Evolutionary conservation across 768 basidiomycete genomes (phyloP), one percentile per base, ranked within the genome.

Genomic region (Panellus pusillus): DNA sequence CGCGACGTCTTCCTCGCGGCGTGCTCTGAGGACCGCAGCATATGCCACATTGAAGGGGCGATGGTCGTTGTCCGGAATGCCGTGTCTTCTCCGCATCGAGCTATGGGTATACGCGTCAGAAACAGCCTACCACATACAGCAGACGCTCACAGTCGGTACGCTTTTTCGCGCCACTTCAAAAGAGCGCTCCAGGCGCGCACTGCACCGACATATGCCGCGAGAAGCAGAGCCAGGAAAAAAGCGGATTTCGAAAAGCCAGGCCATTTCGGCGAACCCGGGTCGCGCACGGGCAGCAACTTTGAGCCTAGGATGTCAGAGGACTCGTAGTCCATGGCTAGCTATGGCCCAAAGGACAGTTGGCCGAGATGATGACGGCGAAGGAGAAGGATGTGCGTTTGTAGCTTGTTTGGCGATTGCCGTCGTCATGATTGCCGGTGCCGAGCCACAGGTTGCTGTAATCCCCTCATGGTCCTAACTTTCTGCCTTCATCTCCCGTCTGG

Each of bases 11-110:
- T 79, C 72, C 62, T 87, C 81, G 63, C 81, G 76, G 57, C 80
- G 79, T 42, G 78, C 72, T 50, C 76, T 76, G 56, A 77, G 71
- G 36, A 83, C 86, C 53, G 87, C 88, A 60, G 89, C 81, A 69
- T 89, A 90, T n/a, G 91, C 91, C 58, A 92, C 87, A 67, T 87
- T 88, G 77, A 93, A 93, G 12, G 91, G 89, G 29, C 91, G 79
- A 58, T 83, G 77, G 74, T 93, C 91, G 52, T 76, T 77, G 74
- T 93, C 91, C 15, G 91, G 91, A 55, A 93, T 93, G 42, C 91
- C 91, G 65, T 91, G 82, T 70, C 80, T 77, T 60, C 91, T 75
- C 55, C 91, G 82, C 76, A 84, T 83, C 58, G 83, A 77, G 62
- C 88, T 91, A 24, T 24, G 24, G 24, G 59, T 31, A 55, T 31